Percentiles rank a stretch among this genome's conserved stretches.
These are phyloP conservation scores for Ramaria sp. DNA, from an alignment of 768 basidiomycete genomes.

Conservation along the genomic window DNA sequence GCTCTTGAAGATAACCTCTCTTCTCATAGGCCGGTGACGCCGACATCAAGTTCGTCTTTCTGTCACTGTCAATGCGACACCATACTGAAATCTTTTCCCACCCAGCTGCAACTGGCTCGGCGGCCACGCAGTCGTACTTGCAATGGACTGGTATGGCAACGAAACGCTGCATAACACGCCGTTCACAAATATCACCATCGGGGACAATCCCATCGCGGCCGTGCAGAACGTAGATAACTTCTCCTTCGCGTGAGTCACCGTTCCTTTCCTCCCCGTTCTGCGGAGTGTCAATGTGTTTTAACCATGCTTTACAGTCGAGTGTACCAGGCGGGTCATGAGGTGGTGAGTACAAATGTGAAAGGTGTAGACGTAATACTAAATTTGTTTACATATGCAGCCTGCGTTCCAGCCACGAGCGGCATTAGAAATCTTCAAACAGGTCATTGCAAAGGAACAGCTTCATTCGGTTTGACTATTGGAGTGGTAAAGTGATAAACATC, in stretches of 20 bases:
- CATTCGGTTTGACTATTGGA: constrained; percentile 30
- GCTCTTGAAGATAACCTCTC: not conserved
- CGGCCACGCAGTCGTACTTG: constrained; percentile 26
- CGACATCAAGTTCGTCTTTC: constrained; percentile 4
- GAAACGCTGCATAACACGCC: constrained; percentile 15
- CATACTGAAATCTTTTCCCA: not conserved
- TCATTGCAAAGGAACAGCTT: constrained; percentile 38
- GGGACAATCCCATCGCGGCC: constrained; percentile 40
- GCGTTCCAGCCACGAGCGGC: constrained; percentile 51
- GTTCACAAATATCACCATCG: constrained; percentile 45
- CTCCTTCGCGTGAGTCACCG: constrained; percentile 47
- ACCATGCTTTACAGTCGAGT: constrained; percentile 30
- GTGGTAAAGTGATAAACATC: too few species aligned
- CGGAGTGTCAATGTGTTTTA: constrained; percentile 2
- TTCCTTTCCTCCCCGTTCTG: not conserved
- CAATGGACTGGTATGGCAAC: constrained; percentile 17
- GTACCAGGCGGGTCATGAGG: constrained; percentile 49
- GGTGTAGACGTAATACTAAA: not conserved
- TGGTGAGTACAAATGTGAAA: constrained; percentile 30
- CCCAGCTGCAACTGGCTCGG: constrained; percentile 18
- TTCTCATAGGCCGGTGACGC: constrained; percentile 8
- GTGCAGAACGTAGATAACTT: constrained; percentile 58
- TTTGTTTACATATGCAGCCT: constrained; percentile 27
- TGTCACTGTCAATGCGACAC: not conserved
- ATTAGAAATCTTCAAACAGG: constrained; percentile 47